Percentiles rank a stretch among this genome's conserved stretches.
Evolutionary conservation across 2,329 filamentous ascomycete genomes (phyloP).

Genomic region (Fusarium austroafricanum): DNA sequence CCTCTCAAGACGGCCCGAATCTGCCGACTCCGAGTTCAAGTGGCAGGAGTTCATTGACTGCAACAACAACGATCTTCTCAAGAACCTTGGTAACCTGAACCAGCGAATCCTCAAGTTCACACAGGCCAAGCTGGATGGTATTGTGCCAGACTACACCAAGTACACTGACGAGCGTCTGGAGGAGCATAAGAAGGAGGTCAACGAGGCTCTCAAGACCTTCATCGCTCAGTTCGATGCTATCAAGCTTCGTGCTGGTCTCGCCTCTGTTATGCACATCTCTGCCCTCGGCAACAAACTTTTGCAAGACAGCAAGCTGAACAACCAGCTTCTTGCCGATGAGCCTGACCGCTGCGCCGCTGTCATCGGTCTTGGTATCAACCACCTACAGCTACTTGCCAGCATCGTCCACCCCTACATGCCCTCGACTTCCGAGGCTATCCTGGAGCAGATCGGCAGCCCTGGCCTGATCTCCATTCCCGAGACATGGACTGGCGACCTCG

Average conservation of each 20-base stretch:
- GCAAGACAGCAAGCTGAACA: constrained; percentile 65
- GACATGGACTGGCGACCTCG: constrained; percentile 69
- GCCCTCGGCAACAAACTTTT: constrained; percentile 63
- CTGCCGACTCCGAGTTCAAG: constrained; percentile 88
- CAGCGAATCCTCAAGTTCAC: constrained; percentile 81
- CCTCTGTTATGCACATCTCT: constrained; percentile 75
- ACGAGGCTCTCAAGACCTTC: constrained; percentile 74
- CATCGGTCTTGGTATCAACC: constrained; percentile 85
- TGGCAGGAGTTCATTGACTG: constrained; percentile 84
- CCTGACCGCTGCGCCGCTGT: constrained; percentile 66
- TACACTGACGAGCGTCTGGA: constrained; percentile 68
- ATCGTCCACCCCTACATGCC: constrained; percentile 89
- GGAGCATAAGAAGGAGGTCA: constrained; percentile 70
- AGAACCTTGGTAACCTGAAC: constrained; percentile 80
- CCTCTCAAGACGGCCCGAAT: constrained; percentile 85
- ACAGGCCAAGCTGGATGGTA: constrained; percentile 78
- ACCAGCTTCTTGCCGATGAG: constrained; percentile 65
- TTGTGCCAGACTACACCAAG: constrained; percentile 71
- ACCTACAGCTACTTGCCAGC: constrained; percentile 83
- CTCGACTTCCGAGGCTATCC: constrained; percentile 78
- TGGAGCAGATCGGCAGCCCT: constrained; percentile 76
- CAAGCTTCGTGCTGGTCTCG: constrained; percentile 75
- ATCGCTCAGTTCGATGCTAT: constrained; percentile 76
- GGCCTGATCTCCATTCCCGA: constrained; percentile 69
- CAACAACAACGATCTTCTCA: constrained; percentile 90